A percentile compares a stretch with the other conserved stretches of the same genome.
Conservation (phyloP, 176 grass and related monocot species). For the Oryza australiensis region DNA sequence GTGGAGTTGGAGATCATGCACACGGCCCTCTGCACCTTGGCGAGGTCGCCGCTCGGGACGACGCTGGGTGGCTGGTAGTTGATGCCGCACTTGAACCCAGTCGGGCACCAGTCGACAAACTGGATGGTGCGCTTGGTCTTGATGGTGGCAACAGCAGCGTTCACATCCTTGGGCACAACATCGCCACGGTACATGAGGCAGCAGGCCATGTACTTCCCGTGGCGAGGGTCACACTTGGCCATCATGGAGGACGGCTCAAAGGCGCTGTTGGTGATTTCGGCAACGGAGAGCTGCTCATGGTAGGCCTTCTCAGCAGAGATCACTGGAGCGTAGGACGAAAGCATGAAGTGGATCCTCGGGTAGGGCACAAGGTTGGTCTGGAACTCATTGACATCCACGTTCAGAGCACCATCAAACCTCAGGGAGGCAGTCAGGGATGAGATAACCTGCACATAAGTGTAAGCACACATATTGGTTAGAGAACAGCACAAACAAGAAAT, state of each 20-base stretch:
- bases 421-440: conserved; percentile 56
- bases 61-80: conserved; percentile 63
- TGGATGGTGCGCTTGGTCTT: conserved; percentile 71
- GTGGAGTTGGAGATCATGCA: conserved; percentile 74
- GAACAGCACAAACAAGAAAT: background rate
- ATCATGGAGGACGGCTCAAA: conserved; percentile 62
- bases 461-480: background rate
- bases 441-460: conserved; percentile 38
- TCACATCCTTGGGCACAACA: conserved; percentile 56
- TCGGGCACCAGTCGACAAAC: conserved; percentile 57
- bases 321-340: conserved; percentile 52
- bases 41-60: conserved; percentile 43
- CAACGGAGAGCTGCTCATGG: conserved; percentile 56
- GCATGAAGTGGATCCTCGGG: conserved; percentile 65
- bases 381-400: conserved; percentile 55
- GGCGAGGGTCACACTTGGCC: conserved; percentile 60
- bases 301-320: conserved; percentile 63
- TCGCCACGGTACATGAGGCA: conserved; percentile 66
- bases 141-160: conserved; percentile 46
- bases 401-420: conserved; percentile 63
- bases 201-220: conserved; percentile 68
- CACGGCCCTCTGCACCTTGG: conserved; percentile 61
- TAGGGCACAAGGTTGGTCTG: conserved; percentile 60
- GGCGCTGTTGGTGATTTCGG: conserved; percentile 56
- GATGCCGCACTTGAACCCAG: conserved; percentile 59